These are phyloP conservation scores for Stephania cephalantha DNA, from an alignment of 164 flowering plant species.

Conservation along the genomic window DNA sequence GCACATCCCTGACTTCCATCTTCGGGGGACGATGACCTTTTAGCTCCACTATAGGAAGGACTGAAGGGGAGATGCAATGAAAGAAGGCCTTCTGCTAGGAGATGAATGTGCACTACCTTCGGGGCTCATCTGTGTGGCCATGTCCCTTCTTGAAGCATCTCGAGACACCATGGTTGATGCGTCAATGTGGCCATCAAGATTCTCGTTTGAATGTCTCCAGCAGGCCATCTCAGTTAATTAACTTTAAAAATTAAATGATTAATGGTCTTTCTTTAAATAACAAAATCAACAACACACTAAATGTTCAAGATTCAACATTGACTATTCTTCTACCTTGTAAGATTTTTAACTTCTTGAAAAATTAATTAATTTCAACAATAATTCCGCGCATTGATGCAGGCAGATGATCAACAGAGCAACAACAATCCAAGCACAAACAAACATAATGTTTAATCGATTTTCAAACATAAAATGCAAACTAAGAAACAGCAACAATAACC, in stretches of 20 bases:
- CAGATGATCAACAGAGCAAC: too few relatives aligned
- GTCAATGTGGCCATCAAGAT: slow-evolving; percentile 36
- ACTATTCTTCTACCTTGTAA: too few relatives aligned
- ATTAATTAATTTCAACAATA: too few relatives aligned
- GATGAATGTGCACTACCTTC: slow-evolving; percentile 60
- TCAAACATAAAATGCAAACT: too few relatives aligned
- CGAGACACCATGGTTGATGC: slow-evolving; percentile 47
- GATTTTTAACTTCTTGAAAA: too few relatives aligned
- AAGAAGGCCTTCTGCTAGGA: slow-evolving; percentile 40
- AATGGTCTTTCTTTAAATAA: neutral
- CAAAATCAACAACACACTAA: neutral
- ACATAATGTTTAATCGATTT: too few relatives aligned
- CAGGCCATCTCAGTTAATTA: slow-evolving; percentile 6
- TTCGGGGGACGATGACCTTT: slow-evolving; percentile 35
- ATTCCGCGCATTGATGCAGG: too few relatives aligned
- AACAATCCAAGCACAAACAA: too few relatives aligned
- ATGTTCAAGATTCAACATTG: too few relatives aligned
- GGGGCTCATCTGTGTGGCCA: slow-evolving; percentile 99
- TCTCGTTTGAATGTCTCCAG: slow-evolving; percentile 38
- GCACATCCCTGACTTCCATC: slow-evolving; percentile 73
- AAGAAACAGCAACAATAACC: too few relatives aligned
- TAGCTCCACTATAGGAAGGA: slow-evolving; percentile 45
- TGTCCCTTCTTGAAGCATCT: slow-evolving; percentile 73
- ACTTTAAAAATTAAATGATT: neutral
- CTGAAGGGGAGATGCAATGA: slow-evolving; percentile 35